phyloP scores from a whole-genome alignment of 768 basidiomycete genomes.

The Lentinus brumalis region DNA sequence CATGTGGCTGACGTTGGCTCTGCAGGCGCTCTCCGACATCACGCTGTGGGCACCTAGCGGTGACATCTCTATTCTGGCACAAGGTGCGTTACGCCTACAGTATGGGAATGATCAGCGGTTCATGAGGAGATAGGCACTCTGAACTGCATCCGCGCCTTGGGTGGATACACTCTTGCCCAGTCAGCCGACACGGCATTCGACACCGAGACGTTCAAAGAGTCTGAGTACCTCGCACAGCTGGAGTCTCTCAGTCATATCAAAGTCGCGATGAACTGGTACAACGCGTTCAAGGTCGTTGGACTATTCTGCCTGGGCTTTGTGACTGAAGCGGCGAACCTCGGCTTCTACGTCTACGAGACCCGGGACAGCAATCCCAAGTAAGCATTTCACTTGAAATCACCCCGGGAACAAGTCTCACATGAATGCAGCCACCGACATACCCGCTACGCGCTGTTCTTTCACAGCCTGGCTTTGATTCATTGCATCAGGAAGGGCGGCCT shows the following conservation, averaged over 20 bases:
- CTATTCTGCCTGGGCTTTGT: constrained; percentile 62
- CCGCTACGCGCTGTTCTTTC: constrained; percentile 70
- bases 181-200: constrained; percentile 59
- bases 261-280: constrained; percentile 67
- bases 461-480: constrained; percentile 65
- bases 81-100: constrained; percentile 39
- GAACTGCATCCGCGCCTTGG: constrained; percentile 65
- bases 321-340: constrained; percentile 60
- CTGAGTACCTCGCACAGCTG: constrained; percentile 49
- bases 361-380: constrained; percentile 67
- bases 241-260: constrained; percentile 48
- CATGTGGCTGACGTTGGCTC: neutral
- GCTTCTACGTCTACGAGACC: constrained; percentile 62
- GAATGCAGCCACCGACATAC: constrained; percentile 61
- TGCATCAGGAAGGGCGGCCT: constrained; percentile 52
- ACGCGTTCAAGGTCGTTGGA: constrained; percentile 69
- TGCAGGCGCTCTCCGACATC: constrained; percentile 58
- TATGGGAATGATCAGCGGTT: too few species aligned
- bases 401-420: neutral
- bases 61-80: constrained; percentile 54
- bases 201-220: constrained; percentile 59
- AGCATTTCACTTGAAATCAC: constrained; percentile 14
- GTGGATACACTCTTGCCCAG: constrained; percentile 55
- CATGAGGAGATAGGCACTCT: constrained; percentile 44
- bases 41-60: constrained; percentile 56